Conservation (phyloP, 495 filamentous ascomycete genomes). For the Bathelium albidoporum region DNA sequence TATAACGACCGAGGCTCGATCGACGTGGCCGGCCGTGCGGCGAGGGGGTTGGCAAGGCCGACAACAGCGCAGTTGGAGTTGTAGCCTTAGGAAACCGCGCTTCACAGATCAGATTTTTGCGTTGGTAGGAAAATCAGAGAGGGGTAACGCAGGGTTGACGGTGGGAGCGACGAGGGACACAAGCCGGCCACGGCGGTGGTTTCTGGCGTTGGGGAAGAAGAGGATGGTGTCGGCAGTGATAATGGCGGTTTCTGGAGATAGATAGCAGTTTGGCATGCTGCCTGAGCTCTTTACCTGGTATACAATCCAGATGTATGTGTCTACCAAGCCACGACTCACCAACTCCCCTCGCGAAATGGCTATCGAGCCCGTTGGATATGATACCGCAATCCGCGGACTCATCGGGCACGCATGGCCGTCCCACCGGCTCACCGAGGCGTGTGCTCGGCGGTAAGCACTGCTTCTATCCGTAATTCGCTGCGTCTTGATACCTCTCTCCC, state of each 20-base stretch:
- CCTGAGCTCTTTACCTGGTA: no score
- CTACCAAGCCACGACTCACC: no score
- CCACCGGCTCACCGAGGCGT: conserved; percentile 31
- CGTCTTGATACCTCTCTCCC: conserved; percentile 37
- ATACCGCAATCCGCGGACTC: conserved; percentile 35
- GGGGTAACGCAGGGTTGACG: conserved; percentile 33
- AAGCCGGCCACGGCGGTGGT: conserved; percentile 34
- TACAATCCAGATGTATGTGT: no score
- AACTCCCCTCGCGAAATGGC: conserved; percentile 36
- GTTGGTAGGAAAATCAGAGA: conserved; percentile 31
- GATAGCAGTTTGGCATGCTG: no score
- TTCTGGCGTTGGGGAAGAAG: conserved; percentile 38
- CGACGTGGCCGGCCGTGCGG: conserved; percentile 34
- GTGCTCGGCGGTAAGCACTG: conserved; percentile 33
- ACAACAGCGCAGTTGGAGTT: conserved; percentile 40
- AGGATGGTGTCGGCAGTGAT: conserved; percentile 30
- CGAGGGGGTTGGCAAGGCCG: conserved; percentile 36
- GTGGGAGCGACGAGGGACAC: conserved; percentile 38
- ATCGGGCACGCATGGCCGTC: conserved; percentile 30
- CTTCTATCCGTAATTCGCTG: conserved; percentile 37
- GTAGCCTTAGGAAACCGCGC: conserved; percentile 36
- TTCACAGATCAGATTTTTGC: conserved; percentile 26
- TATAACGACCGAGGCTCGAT: conserved; percentile 33
- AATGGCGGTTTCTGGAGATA: conserved; percentile 34
- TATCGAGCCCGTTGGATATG: conserved; percentile 35